These are phyloP conservation scores for Catenaria anguillulae DNA, from an alignment of 371 early-diverging fungal genomes.

Conservation along the genomic window DNA sequence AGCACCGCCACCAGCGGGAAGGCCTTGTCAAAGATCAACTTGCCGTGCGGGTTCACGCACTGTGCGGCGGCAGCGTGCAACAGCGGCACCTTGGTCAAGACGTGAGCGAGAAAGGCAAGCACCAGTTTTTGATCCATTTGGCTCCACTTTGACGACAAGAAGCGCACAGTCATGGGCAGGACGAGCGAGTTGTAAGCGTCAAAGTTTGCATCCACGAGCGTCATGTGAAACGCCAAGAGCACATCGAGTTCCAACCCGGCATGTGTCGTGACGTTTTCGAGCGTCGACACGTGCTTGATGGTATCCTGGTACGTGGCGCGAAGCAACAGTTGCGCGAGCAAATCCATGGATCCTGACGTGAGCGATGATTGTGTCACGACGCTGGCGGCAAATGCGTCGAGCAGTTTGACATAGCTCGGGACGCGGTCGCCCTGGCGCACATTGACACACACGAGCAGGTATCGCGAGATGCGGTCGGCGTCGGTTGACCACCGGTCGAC, in stretches of 20 bases:
- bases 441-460: constrained; percentile 10
- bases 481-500: not conserved
- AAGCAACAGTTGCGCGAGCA: not conserved
- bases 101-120: not conserved
- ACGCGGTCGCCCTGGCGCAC: constrained; percentile 20
- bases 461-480: constrained; percentile 7
- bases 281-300: not conserved
- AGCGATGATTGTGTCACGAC: not conserved
- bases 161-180: not conserved
- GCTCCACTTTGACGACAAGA: not conserved
- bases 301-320: not conserved
- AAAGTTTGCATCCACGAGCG: not conserved
- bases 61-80: not conserved
- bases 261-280: not conserved
- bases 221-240: not conserved
- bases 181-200: not conserved
- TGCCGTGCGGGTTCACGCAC: not conserved
- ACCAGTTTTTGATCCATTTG: not conserved
- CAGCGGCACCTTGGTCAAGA: not conserved
- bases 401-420: constrained; percentile 7
- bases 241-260: not conserved
- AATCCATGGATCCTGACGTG: not conserved
- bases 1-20: not conserved
- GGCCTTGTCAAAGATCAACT: not conserved
- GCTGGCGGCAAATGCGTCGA: not conserved